Percentiles rank a stretch among this genome's conserved stretches.
These are phyloP conservation scores for Aleurites moluccanus DNA, from an alignment of 441 rosid species.

Conservation along the genomic window DNA sequence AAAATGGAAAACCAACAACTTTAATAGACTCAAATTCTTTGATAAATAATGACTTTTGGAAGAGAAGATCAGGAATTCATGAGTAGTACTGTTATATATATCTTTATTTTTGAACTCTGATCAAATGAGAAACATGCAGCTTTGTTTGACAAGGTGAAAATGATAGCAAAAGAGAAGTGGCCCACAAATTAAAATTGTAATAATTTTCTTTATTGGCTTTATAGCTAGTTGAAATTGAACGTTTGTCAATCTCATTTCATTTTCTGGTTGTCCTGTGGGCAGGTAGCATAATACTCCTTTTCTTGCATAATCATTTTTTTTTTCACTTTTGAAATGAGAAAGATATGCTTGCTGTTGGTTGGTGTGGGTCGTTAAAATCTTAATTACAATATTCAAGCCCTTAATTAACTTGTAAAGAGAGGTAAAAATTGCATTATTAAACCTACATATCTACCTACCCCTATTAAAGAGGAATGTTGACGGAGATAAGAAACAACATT, in stretches of 20 bases:
- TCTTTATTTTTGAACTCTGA: not conserved
- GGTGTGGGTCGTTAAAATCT: not conserved
- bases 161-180: not conserved
- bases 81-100: not conserved
- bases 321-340: not conserved
- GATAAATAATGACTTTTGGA: not conserved
- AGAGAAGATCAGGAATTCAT: not conserved
- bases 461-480: not conserved
- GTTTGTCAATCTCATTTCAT: not conserved
- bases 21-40: not conserved
- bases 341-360: not conserved
- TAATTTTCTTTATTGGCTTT: not conserved
- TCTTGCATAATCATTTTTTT: not conserved
- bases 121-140: conserved; percentile 8
- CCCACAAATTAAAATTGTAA: not conserved
- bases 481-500: no score
- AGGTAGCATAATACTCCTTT: conserved; percentile 9
- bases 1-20: no score
- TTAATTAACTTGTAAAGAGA: not conserved
- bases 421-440: not conserved
- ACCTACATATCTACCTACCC: not conserved
- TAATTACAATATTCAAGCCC: not conserved
- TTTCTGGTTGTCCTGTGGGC: not conserved
- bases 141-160: conserved; percentile 17
- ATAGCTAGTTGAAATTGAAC: not conserved